Conservation (phyloP, 768 basidiomycete genomes). For the Boletales sp. region DNA sequence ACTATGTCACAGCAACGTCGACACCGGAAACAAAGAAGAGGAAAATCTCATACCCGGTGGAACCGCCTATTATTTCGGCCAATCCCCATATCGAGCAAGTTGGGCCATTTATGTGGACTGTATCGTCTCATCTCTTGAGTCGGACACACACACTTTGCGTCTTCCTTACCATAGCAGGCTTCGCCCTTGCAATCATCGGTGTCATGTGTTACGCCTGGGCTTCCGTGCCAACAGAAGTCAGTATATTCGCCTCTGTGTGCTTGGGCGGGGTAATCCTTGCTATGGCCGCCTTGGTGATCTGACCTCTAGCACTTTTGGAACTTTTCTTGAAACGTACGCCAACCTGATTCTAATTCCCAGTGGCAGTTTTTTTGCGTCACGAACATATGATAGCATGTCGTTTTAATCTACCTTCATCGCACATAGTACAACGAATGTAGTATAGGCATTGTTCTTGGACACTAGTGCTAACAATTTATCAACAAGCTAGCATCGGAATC, state of each 20-base stretch:
- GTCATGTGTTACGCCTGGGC: slow-evolving; percentile 53
- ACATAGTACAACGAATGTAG: too few relatives aligned
- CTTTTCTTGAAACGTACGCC: too few relatives aligned
- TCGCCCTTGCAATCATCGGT: slow-evolving; percentile 47
- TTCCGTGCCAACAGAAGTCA: slow-evolving; percentile 40
- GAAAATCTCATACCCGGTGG: slow-evolving; percentile 7
- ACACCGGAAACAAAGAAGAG: not conserved
- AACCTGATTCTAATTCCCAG: too few relatives aligned
- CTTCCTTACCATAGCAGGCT: slow-evolving; percentile 43
- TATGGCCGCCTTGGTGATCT: slow-evolving; percentile 11
- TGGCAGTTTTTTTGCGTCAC: too few relatives aligned
- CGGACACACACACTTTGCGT: slow-evolving; percentile 50
- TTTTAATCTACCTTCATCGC: too few relatives aligned
- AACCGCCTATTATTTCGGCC: slow-evolving; percentile 36
- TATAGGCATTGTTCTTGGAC: too few relatives aligned
- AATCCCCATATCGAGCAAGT: slow-evolving; percentile 53
- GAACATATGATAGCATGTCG: too few relatives aligned
- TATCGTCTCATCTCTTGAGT: slow-evolving; percentile 42
- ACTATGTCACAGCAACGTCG: not conserved
- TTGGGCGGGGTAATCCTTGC: slow-evolving; percentile 34
- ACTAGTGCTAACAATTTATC: too few relatives aligned
- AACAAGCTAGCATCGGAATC: too few relatives aligned
- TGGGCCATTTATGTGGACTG: slow-evolving; percentile 42
- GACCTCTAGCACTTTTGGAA: too few relatives aligned
- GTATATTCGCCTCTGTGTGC: slow-evolving; percentile 40